Evolutionary conservation across 1,139 yeast genomes (phyloP), one percentile per base, ranked within the genome.

Genomic region (Insectozyma bohioensis): DNA sequence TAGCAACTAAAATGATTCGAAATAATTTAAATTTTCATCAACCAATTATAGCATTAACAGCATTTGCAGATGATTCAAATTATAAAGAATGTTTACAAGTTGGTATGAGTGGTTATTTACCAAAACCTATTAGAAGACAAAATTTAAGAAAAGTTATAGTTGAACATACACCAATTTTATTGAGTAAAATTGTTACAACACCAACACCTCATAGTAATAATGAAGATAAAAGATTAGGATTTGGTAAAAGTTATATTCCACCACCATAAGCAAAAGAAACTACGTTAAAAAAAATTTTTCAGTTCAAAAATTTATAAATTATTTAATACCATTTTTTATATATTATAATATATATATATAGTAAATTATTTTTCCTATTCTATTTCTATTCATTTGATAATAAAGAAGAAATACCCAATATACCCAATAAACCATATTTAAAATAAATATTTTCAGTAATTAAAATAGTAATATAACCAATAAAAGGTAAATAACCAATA

Each of bases 31-130:
- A 75, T 4, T 88, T 75, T 53, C 62, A 64, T 1, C 73, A 75
- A 16, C 96, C 97, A 0, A 88, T 92, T 39, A 88, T 92, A 31
- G 97, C 97, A 0, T 66, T 92, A 40, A 92, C 97, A 0, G 97
- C 97, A 2, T 87, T 83, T 65, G 95, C 95, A 1, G 97, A 88
- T 58, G 87, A 84, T 45, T 80, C 86, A 34, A 88, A 86, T 46
- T 84, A 80, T 32, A 76, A 76, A 42, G 88, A 75, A 42, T 90
- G 97, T 58, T 54, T 81, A 39, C 81, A 74, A 21, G 78, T 83
- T 17, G 97, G 97, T 4, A 87, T 90, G 95, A 73, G 83, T 46
- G 95, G 90, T 5, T 85, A 90, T 52, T 69, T 92, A 40, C 74
- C 95, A 4, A 90, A 90, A 51, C 98, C 98, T 0, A 81, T 90